Evolutionary conservation across 768 basidiomycete species (phyloP).

Genomic region (Xerocomellus chrysenteron): DNA sequence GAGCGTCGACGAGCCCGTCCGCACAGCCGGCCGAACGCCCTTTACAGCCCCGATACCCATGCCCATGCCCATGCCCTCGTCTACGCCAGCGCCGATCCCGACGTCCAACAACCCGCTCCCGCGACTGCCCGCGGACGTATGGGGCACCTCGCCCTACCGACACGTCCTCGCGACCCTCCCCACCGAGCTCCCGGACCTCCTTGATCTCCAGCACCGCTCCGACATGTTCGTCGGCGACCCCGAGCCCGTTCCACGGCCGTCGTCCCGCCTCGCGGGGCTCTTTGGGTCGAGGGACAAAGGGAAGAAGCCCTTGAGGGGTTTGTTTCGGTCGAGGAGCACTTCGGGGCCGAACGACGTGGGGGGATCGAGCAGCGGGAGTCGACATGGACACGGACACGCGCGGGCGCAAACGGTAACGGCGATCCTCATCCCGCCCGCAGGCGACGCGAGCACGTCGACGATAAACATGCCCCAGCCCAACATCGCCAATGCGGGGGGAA

Average conservation of each 20-base stretch:
- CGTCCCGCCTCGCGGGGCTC: conserved; percentile 19
- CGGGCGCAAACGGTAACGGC: conserved; percentile 22
- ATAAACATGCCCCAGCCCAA: background rate
- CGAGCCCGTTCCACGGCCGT: conserved; percentile 19
- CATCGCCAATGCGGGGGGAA: background rate
- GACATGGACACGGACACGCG: conserved; percentile 9
- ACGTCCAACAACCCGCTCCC: too few species aligned
- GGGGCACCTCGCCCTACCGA: too few species aligned
- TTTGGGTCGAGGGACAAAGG: conserved; percentile 34
- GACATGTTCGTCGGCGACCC: background rate
- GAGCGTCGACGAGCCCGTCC: too few species aligned
- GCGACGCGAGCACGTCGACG: background rate
- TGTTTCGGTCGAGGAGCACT: conserved; percentile 47
- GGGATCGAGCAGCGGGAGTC: conserved; percentile 15
- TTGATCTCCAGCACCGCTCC: too few species aligned
- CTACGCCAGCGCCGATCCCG: too few species aligned
- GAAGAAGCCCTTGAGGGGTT: conserved; percentile 38
- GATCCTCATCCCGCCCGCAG: conserved; percentile 23
- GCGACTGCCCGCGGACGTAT: too few species aligned
- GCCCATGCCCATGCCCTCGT: too few species aligned
- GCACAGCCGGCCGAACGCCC: too few species aligned
- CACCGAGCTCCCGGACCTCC: too few species aligned
- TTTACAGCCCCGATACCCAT: too few species aligned
- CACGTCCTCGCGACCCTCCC: too few species aligned
- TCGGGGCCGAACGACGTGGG: conserved; percentile 15